Evolutionary conservation across 2,329 filamentous ascomycete species (phyloP), one percentile per base, ranked within the genome.

Genomic region (Monascus ruber): DNA sequence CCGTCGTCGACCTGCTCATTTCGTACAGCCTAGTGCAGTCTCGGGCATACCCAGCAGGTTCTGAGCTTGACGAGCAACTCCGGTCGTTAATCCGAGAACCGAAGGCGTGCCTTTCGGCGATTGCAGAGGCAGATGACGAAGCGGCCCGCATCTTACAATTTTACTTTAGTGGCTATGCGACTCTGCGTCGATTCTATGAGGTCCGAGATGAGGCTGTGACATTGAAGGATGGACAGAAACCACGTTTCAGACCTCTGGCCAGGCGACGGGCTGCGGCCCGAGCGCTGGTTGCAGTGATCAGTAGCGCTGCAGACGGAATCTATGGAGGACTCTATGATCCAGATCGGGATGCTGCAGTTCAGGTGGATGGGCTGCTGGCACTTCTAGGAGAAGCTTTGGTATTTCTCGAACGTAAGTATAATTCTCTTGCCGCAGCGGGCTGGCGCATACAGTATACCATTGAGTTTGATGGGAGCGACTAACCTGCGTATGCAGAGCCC

Each of bases 131-230:
- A 38, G 89, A 95, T 51, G 66, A 83, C 27, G 82, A 88, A 55
- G 88, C 86, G 5, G 89, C 88, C 6, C 75, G 84, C 49, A 74
- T 94, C 7, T 71, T 96, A 3, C 85, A 88, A 35, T 83, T 82
- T 44, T 82, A 88, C 64, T 77, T 95, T 6, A 91, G 85, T 57
- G 89, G 89, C 24, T 96, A 96, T 54, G 89, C 88, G 24, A 94
- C 87, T 0, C 70, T 96, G 17, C 83, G 89, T 29, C 82, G 81
- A 49, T 95, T 89, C 66, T 96, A 94, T 61, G 82, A 88, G 45
- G 73, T 88, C n/a, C 78, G 89, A 36, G 89, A 96, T 54, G 74
- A 77, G 51, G 69, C 72, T n/a, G 46, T 71, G 4, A 46, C 60
- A 4, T 45, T 62, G 6, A 44, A 53, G 34, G 55, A 63, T 24